phyloP scores from a whole-genome alignment of 116 monocot species.

The Posidonia oceanica region DNA sequence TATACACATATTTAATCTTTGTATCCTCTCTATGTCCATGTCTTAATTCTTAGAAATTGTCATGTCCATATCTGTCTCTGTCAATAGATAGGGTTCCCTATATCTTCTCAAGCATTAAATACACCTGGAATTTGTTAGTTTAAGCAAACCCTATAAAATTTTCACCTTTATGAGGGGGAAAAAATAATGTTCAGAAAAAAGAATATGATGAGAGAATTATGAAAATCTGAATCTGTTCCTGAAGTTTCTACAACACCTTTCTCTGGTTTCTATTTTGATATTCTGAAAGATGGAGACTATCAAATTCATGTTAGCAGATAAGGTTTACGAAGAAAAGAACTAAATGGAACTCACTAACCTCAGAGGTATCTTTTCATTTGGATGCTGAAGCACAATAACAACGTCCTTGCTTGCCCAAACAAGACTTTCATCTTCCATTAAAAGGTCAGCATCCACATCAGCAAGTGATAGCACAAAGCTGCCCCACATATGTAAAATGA shows the following conservation, averaged over 20 bases:
- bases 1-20: too few relatives aligned
- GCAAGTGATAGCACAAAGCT: slow-evolving; percentile 96
- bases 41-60: too few relatives aligned
- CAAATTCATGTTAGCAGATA: neutral
- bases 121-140: too few relatives aligned
- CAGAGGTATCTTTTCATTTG: slow-evolving; percentile 80
- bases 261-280: neutral
- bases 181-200: too few relatives aligned
- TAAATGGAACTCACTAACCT: slow-evolving; percentile 28
- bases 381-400: slow-evolving; percentile 92
- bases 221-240: too few relatives aligned
- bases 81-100: too few relatives aligned
- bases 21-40: too few relatives aligned
- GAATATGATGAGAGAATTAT: too few relatives aligned
- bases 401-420: slow-evolving; percentile 96
- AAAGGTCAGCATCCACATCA: slow-evolving; percentile 76
- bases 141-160: too few relatives aligned
- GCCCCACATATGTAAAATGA: slow-evolving; percentile 2
- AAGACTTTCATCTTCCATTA: slow-evolving; percentile 99
- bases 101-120: too few relatives aligned
- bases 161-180: too few relatives aligned
- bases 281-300: neutral
- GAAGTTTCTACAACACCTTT: neutral
- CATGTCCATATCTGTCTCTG: too few relatives aligned
- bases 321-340: neutral